Evolutionary conservation across 495 filamentous ascomycete genomes (phyloP).

Genomic region (Xylaria flabelliformis): DNA sequence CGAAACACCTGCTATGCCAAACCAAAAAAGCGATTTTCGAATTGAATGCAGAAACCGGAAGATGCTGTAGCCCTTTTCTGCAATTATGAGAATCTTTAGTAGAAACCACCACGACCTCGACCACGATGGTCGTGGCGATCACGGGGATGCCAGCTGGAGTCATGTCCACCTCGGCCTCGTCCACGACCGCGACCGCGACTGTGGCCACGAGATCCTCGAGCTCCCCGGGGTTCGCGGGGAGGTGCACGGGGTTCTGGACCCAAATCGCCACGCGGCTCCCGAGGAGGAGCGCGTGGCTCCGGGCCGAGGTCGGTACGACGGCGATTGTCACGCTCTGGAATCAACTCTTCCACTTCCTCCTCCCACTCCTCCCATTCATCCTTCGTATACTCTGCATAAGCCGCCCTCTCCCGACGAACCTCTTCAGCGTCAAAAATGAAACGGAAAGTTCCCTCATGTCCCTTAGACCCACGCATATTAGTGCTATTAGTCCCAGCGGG

Average conservation of each 20-base stretch:
- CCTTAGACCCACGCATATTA: slow-evolving; percentile 55
- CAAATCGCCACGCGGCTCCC: slow-evolving; percentile 39
- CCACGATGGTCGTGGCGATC: slow-evolving; percentile 26
- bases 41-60: slow-evolving; percentile 1
- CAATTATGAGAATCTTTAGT: slow-evolving; percentile 4
- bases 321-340: slow-evolving; percentile 39
- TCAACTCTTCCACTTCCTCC: slow-evolving; percentile 64
- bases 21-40: slow-evolving; percentile 11
- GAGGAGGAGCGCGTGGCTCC: slow-evolving; percentile 41
- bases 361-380: slow-evolving; percentile 82
- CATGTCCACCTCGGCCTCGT: slow-evolving; percentile 28
- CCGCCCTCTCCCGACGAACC: slow-evolving; percentile 71
- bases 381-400: slow-evolving; percentile 71
- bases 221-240: slow-evolving; percentile 31
- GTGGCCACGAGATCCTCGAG: slow-evolving; percentile 32
- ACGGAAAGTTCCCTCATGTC: slow-evolving; percentile 72
- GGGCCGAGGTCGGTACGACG: slow-evolving; percentile 39
- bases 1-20: slow-evolving; percentile 9
- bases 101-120: slow-evolving; percentile 23
- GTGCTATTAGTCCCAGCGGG: slow-evolving; percentile 44
- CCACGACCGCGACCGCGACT: slow-evolving; percentile 40
- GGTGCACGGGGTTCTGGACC: slow-evolving; percentile 38
- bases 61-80: not conserved
- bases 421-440: slow-evolving; percentile 88
- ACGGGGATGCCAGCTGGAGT: slow-evolving; percentile 25